Evolutionary conservation across 2,329 filamentous ascomycete species (phyloP).

Genomic region (Fusarium piperis): DNA sequence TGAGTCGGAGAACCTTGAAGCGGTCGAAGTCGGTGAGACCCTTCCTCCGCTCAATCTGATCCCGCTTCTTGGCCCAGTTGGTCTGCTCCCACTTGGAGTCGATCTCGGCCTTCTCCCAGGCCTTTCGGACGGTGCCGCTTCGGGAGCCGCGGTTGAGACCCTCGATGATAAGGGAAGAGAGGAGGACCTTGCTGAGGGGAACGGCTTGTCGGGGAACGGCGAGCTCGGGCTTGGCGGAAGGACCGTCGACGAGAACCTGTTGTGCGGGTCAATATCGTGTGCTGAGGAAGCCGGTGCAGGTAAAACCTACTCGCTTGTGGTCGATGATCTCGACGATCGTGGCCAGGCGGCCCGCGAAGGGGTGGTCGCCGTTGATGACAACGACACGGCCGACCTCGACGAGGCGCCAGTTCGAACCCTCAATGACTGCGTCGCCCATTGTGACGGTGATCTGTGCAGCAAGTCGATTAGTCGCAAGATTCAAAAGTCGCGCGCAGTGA

Average conservation of each 20-base stretch:
- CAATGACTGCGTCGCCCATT: constrained; percentile 87
- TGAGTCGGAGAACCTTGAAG: constrained; percentile 99
- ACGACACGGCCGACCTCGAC: constrained; percentile 99
- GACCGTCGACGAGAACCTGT: constrained; percentile 95
- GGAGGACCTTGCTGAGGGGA: constrained; percentile 82
- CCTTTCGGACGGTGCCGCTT: constrained; percentile 82
- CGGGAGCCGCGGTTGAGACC: constrained; percentile 88
- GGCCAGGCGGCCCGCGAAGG: constrained; percentile 86
- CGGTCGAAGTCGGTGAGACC: constrained; percentile 97
- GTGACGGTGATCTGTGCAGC: constrained; percentile 66
- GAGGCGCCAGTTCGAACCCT: constrained; percentile 88
- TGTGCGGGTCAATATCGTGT: constrained; percentile 41
- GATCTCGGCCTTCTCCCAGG: constrained; percentile 91
- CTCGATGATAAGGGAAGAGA: constrained; percentile 88
- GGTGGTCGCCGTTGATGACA: constrained; percentile 83
- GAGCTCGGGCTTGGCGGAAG: constrained; percentile 81
- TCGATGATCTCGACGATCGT: constrained; percentile 99
- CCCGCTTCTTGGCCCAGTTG: constrained; percentile 94
- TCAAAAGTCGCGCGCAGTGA: constrained; percentile 39
- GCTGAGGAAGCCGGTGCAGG: constrained; percentile 12
- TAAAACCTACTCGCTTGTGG: constrained; percentile 95
- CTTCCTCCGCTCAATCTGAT: constrained; percentile 86
- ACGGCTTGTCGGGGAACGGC: constrained; percentile 88
- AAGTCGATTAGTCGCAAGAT: constrained; percentile 47
- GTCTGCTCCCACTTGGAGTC: constrained; percentile 93